Percentiles rank a stretch among this genome's conserved stretches.
phyloP scores from a whole-genome alignment of 768 basidiomycete species.

The Lanmaoa pseudosensibilis region DNA sequence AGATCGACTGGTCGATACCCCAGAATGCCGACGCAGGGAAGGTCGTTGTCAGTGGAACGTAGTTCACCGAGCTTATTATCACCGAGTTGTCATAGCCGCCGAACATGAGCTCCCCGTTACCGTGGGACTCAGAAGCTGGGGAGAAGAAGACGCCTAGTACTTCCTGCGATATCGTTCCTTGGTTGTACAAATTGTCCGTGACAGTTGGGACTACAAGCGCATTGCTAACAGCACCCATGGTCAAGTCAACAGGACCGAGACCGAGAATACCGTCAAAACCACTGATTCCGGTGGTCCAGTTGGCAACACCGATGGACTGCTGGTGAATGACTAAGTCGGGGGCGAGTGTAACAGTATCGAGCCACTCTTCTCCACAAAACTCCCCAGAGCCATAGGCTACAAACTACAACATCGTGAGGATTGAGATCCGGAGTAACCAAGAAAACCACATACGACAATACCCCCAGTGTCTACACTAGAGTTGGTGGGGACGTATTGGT shows the following conservation, averaged over 20 bases:
- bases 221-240: slow-evolving; percentile 23
- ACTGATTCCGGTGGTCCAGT: slow-evolving; percentile 22
- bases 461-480: slow-evolving; percentile 21
- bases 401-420: neutral
- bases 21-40: slow-evolving; percentile 28
- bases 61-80: slow-evolving; percentile 23
- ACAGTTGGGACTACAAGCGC: slow-evolving; percentile 32
- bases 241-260: slow-evolving; percentile 37
- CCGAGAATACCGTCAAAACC: slow-evolving; percentile 45
- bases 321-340: slow-evolving; percentile 3
- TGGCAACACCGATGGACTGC: slow-evolving; percentile 41
- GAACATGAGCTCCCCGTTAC: slow-evolving; percentile 28
- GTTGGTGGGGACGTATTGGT: slow-evolving; percentile 17
- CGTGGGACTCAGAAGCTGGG: slow-evolving; percentile 22
- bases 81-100: slow-evolving; percentile 24
- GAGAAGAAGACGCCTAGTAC: slow-evolving; percentile 35
- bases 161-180: slow-evolving; percentile 28
- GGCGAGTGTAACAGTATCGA: slow-evolving; percentile 12
- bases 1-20: slow-evolving; percentile 35
- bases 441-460: slow-evolving; percentile 18
- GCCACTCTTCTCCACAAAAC: slow-evolving; percentile 14
- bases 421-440: neutral
- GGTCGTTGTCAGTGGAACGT: slow-evolving; percentile 27
- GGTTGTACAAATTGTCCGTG: slow-evolving; percentile 34
- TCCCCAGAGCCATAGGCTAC: neutral